Evolutionary conservation across 352 stramenopile species (phyloP).

Genomic region (Pythium utonaiense): DNA sequence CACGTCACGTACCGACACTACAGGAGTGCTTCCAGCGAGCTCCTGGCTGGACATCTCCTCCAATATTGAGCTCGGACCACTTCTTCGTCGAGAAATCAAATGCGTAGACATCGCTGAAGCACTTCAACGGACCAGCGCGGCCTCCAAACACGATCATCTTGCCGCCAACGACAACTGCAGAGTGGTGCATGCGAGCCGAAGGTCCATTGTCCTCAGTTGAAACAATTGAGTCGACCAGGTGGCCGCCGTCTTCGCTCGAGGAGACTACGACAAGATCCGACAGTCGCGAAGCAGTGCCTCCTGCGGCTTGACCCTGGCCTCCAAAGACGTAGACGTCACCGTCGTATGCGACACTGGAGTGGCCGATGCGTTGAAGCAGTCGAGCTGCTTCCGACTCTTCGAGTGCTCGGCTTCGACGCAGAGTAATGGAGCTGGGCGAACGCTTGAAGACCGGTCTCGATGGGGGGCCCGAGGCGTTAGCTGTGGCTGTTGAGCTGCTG

Average conservation of each 20-base stretch:
- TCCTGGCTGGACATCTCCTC: conserved; percentile 31
- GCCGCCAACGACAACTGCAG: conserved; percentile 42
- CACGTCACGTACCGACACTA: conserved; percentile 39
- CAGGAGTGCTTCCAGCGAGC: conserved; percentile 76
- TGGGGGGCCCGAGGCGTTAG: background rate
- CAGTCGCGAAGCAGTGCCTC: conserved; percentile 58
- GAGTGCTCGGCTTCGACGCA: conserved; percentile 20
- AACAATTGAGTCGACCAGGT: background rate
- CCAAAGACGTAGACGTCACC: conserved; percentile 60
- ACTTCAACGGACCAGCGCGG: conserved; percentile 60
- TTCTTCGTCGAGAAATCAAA: conserved; percentile 45
- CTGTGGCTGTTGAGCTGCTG: background rate
- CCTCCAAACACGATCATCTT: conserved; percentile 82
- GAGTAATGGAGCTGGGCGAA: conserved; percentile 16
- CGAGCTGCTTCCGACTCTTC: conserved; percentile 4
- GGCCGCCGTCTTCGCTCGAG: conserved; percentile 4
- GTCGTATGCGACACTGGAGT: conserved; percentile 50
- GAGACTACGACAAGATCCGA: conserved; percentile 36
- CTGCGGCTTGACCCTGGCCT: conserved; percentile 52
- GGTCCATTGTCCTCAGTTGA: conserved; percentile 16
- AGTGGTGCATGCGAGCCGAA: conserved; percentile 74
- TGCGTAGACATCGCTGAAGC: conserved; percentile 59
- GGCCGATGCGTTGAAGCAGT: conserved; percentile 53
- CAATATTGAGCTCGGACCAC: conserved; percentile 35
- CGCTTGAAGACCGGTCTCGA: background rate